A percentile compares a stretch with the other conserved stretches of the same genome.
Conservation (phyloP, 768 basidiomycete species). For the Cystobasidium ongulense region DNA sequence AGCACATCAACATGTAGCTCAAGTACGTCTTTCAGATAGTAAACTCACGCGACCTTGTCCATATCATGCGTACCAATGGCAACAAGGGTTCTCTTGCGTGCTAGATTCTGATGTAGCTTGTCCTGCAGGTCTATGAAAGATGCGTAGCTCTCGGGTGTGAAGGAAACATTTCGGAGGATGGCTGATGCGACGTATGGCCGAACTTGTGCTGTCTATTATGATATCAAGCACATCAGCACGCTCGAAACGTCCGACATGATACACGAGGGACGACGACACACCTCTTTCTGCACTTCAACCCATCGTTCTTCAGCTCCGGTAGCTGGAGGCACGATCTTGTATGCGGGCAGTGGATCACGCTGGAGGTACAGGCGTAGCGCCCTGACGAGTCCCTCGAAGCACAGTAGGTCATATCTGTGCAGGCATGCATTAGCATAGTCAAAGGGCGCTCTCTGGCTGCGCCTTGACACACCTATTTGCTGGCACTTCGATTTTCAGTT, state of each 20-base stretch:
- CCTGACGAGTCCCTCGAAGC: constrained; percentile 88
- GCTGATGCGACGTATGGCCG: constrained; percentile 88
- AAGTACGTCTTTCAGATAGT: background rate
- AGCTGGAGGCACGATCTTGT: constrained; percentile 48
- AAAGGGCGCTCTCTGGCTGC: background rate
- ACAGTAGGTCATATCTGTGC: constrained; percentile 80
- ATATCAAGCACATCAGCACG: background rate
- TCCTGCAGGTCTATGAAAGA: constrained; percentile 99
- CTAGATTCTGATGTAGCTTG: constrained; percentile 94
- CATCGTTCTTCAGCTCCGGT: constrained; percentile 48
- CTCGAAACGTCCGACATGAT: background rate
- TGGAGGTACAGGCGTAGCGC: constrained; percentile 71
- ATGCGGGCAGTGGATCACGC: constrained; percentile 51
- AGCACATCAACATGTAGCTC: background rate
- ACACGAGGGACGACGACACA: constrained; percentile 45
- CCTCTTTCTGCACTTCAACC: constrained; percentile 64
- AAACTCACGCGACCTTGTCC: constrained; percentile 70
- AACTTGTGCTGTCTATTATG: constrained; percentile 61
- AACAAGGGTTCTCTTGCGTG: constrained; percentile 77
- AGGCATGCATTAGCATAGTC: background rate
- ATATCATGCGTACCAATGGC: constrained; percentile 97
- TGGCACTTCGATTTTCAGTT: constrained; percentile 97
- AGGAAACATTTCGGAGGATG: constrained; percentile 77
- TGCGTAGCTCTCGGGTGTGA: constrained; percentile 78
- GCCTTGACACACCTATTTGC: constrained; percentile 69